These are phyloP conservation scores for Acer negundo DNA, from an alignment of 345 rosid species.

Conservation along the genomic window DNA sequence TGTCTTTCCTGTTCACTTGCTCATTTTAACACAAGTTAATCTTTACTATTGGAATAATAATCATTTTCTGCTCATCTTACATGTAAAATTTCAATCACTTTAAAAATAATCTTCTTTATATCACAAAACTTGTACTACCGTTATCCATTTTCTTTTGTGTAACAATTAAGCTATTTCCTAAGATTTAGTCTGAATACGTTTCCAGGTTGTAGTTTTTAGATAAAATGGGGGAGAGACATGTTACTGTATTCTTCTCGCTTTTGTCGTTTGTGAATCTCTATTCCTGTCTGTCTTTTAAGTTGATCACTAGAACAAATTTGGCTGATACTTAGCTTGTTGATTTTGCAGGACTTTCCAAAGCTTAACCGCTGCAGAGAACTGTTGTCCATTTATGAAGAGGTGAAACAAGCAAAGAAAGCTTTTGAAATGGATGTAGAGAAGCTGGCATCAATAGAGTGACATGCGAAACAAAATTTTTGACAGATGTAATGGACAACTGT, in stretches of 20 bases:
- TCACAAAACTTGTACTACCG: not conserved
- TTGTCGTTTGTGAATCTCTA: not conserved
- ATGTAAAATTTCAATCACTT: not conserved
- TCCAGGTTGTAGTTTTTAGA: not conserved
- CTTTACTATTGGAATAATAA: not conserved
- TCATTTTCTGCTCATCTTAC: not conserved
- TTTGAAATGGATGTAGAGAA: constrained; percentile 91
- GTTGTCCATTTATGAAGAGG: constrained; percentile 91
- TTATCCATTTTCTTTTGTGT: not conserved
- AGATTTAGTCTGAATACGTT: not conserved
- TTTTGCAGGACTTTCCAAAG: constrained; percentile 75
- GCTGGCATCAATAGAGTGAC: constrained; percentile 52
- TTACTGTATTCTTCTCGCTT: not conserved
- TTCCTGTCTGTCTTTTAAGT: not conserved
- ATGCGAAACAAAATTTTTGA: not conserved
- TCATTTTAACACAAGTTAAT: not conserved
- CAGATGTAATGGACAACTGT: not conserved
- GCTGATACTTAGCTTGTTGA: not conserved
- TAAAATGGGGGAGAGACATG: not conserved
- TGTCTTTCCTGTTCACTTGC: not conserved
- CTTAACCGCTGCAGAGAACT: constrained; percentile 85
- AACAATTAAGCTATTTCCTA: not conserved
- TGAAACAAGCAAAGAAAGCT: constrained; percentile 94
- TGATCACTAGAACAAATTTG: not conserved
- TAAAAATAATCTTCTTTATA: not conserved